A percentile compares a stretch with the other conserved stretches of the same genome.
Evolutionary conservation across 352 stramenopile genomes (phyloP).

Genomic region (Pythium utonaiense): DNA sequence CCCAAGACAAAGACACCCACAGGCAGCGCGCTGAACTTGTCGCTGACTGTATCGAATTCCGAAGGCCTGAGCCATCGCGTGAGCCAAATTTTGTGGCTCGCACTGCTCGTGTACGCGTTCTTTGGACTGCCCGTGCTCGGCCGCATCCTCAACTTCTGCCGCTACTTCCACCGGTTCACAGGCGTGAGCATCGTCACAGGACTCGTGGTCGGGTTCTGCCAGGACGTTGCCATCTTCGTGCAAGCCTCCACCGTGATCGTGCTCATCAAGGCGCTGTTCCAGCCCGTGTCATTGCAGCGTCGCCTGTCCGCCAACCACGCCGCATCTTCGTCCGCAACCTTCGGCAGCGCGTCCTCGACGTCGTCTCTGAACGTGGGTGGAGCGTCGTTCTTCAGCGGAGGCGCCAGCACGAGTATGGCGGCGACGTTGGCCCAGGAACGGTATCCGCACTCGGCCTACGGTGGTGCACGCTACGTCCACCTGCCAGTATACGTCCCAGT

Average conservation of each 20-base stretch:
- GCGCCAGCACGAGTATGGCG: background rate
- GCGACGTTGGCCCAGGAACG: conserved; percentile 10
- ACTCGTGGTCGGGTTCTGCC: conserved; percentile 39
- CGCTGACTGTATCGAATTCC: background rate
- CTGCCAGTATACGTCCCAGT: conserved; percentile 66
- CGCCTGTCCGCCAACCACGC: conserved; percentile 13
- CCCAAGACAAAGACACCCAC: background rate
- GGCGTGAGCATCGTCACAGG: conserved; percentile 40
- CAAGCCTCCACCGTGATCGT: conserved; percentile 63
- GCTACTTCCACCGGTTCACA: conserved; percentile 56
- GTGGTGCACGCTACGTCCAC: conserved; percentile 23
- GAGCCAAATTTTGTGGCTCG: conserved; percentile 62
- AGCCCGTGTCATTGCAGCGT: conserved; percentile 23
- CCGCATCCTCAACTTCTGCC: conserved; percentile 56
- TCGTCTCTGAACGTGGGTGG: background rate
- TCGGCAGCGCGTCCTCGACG: background rate
- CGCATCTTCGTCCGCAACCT: conserved; percentile 4
- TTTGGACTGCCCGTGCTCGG: conserved; percentile 57
- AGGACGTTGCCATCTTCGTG: conserved; percentile 63
- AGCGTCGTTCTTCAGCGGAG: conserved; percentile 5
- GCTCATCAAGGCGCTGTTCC: conserved; percentile 60
- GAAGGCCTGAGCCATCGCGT: conserved; percentile 30
- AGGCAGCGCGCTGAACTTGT: background rate
- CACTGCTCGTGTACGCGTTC: conserved; percentile 63
- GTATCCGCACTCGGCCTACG: conserved; percentile 23